Evolutionary conservation across 306 rosid species (phyloP).

Genomic region (Trifolium repens): DNA sequence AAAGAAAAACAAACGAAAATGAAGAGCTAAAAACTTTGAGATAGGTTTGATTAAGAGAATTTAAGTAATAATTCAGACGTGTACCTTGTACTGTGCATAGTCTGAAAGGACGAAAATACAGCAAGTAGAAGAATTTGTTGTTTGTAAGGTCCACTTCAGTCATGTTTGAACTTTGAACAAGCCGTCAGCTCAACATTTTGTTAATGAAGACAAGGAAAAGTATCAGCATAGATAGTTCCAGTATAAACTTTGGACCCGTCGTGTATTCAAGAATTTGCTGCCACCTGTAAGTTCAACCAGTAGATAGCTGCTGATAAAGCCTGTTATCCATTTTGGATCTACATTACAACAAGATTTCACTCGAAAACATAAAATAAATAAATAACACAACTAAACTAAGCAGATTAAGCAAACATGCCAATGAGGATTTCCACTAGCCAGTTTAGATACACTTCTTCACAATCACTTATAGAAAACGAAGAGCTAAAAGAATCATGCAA

Average conservation of each 20-base stretch:
- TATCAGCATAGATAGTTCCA: slow-evolving; percentile 53
- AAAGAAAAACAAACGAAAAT: background rate
- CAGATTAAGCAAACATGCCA: slow-evolving; percentile 33
- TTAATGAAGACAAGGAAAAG: slow-evolving; percentile 47
- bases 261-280: slow-evolving; percentile 51
- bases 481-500: background rate
- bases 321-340: slow-evolving; percentile 89
- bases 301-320: slow-evolving; percentile 98
- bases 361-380: slow-evolving; percentile 9
- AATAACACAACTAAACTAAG: slow-evolving; percentile 40
- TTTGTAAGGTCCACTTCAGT: slow-evolving; percentile 33
- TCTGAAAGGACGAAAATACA: slow-evolving; percentile 38
- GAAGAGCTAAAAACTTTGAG: slow-evolving; percentile 16
- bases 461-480: background rate
- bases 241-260: slow-evolving; percentile 40
- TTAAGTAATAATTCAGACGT: slow-evolving; percentile 9
- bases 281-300: slow-evolving; percentile 84
- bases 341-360: slow-evolving; percentile 65
- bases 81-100: slow-evolving; percentile 43
- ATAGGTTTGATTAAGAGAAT: slow-evolving; percentile 23
- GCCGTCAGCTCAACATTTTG: slow-evolving; percentile 49
- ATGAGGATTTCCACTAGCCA: slow-evolving; percentile 26
- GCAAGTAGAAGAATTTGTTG: slow-evolving; percentile 40
- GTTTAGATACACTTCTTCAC: slow-evolving; percentile 8
- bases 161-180: slow-evolving; percentile 34